phyloP scores from a whole-genome alignment of 495 filamentous ascomycete species.

The Penicillium pulvis region DNA sequence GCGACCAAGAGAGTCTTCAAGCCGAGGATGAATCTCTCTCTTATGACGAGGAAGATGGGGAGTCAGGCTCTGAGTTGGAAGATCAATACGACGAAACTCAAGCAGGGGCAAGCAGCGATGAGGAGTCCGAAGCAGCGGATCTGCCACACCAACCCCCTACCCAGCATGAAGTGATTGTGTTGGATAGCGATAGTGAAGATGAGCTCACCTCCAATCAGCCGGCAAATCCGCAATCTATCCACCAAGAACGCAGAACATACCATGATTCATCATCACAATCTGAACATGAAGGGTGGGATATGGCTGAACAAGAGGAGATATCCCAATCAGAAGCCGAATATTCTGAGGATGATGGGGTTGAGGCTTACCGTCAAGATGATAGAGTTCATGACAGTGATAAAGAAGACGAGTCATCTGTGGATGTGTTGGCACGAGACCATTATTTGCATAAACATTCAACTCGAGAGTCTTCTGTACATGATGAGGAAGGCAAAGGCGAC shows the following conservation, averaged over 20 bases:
- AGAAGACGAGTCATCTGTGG: conserved; percentile 22
- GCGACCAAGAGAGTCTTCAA: not conserved
- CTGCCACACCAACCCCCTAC: conserved; percentile 7
- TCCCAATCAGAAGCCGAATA: conserved; percentile 11
- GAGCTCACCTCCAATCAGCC: conserved; percentile 27
- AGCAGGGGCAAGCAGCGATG: conserved; percentile 10
- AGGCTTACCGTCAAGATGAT: conserved; percentile 16
- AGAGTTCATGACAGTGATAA: conserved; percentile 21
- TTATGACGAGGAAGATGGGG: not conserved
- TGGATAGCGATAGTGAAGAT: conserved; percentile 49
- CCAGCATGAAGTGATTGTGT: conserved; percentile 42
- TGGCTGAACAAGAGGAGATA: conserved; percentile 2
- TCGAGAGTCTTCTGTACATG: conserved; percentile 5
- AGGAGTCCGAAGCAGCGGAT: conserved; percentile 9
- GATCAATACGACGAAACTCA: conserved; percentile 24
- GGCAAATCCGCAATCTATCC: not conserved
- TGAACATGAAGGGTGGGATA: conserved; percentile 7
- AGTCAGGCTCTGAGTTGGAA: conserved; percentile 10
- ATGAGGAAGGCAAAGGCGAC: conserved; percentile 8
- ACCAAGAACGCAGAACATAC: not conserved
- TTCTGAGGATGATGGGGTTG: conserved; percentile 8
- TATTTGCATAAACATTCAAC: not conserved
- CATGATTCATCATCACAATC: not conserved
- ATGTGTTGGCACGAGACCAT: conserved; percentile 14
- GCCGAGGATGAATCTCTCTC: not conserved